Conservation (phyloP, 495 filamentous ascomycete species). For the Aspergillus funiculosus region DNA sequence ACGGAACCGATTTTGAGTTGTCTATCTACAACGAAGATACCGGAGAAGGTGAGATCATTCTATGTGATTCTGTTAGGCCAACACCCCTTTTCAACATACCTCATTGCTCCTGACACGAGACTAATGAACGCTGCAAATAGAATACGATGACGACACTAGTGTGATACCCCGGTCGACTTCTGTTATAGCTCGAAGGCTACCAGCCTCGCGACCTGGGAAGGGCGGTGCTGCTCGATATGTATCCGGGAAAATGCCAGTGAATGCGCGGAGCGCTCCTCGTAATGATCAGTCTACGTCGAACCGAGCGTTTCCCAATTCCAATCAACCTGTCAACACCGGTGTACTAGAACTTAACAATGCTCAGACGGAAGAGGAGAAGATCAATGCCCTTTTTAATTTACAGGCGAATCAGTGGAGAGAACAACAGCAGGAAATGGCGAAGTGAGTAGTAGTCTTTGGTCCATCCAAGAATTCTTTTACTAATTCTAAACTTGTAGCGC, state of each 20-base stretch:
- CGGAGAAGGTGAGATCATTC: conserved; percentile 68
- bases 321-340: conserved; percentile 45
- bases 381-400: conserved; percentile 80
- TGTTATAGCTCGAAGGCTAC: conserved; percentile 83
- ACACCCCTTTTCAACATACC: neutral
- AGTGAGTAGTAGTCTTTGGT: conserved; percentile 52
- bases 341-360: conserved; percentile 59
- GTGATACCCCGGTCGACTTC: conserved; percentile 92
- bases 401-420: conserved; percentile 81
- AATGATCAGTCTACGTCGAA: conserved; percentile 56
- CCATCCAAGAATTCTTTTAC: conserved; percentile 10
- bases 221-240: conserved; percentile 94
- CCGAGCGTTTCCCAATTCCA: conserved; percentile 34
- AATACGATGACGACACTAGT: conserved; percentile 93
- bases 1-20: conserved; percentile 95
- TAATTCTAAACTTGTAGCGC: conserved; percentile 49
- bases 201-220: conserved; percentile 70
- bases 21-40: conserved; percentile 86
- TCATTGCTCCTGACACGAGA: neutral
- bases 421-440: conserved; percentile 86
- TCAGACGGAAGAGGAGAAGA: conserved; percentile 84
- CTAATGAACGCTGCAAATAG: conserved; percentile 39
- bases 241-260: conserved; percentile 91
- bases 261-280: conserved; percentile 72
- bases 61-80: too few relatives aligned